Evolutionary conservation across 2,329 filamentous ascomycete genomes (phyloP).

Genomic region (Huntiella abstrusa): DNA sequence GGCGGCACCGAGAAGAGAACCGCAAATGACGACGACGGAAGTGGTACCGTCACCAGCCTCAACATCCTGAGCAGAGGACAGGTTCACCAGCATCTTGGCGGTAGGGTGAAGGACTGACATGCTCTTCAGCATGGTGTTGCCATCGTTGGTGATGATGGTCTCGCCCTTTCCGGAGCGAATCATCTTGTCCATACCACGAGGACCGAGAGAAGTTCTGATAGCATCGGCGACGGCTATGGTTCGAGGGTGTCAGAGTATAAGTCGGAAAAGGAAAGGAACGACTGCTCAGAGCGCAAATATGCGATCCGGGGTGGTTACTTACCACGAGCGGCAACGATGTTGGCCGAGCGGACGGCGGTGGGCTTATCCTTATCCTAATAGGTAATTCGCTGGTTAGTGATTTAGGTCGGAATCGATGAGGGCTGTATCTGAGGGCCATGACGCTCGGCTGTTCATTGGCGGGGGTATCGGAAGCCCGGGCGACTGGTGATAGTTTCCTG

Average conservation of each 20-base stretch:
- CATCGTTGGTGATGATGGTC: slow-evolving; percentile 98
- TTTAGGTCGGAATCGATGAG: too few species aligned
- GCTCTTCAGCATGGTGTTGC: slow-evolving; percentile 96
- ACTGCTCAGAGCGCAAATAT: neutral
- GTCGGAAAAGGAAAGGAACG: neutral
- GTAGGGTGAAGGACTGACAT: slow-evolving; percentile 99
- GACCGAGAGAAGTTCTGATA: slow-evolving; percentile 87
- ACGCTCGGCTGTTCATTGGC: too few species aligned
- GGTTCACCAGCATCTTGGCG: slow-evolving; percentile 95
- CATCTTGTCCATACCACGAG: slow-evolving; percentile 98
- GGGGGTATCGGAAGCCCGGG: neutral
- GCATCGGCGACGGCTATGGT: slow-evolving; percentile 78
- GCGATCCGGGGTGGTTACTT: slow-evolving; percentile 14
- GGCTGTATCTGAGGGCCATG: too few species aligned
- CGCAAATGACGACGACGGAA: slow-evolving; percentile 93
- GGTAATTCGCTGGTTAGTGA: neutral
- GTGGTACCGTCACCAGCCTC: slow-evolving; percentile 97
- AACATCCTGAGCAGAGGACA: slow-evolving; percentile 92
- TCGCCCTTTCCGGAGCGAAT: slow-evolving; percentile 93
- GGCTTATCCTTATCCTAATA: slow-evolving; percentile 86
- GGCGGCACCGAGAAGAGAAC: slow-evolving; percentile 81
- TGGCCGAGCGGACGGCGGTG: slow-evolving; percentile 83
- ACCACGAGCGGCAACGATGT: slow-evolving; percentile 95
- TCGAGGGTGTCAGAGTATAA: slow-evolving; percentile 1
- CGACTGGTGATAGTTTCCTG: neutral